A percentile compares a stretch with the other conserved stretches of the same genome.
Evolutionary conservation across 1,284 basidiomycete genomes (phyloP).

Genomic region (Fomes fomentarius): DNA sequence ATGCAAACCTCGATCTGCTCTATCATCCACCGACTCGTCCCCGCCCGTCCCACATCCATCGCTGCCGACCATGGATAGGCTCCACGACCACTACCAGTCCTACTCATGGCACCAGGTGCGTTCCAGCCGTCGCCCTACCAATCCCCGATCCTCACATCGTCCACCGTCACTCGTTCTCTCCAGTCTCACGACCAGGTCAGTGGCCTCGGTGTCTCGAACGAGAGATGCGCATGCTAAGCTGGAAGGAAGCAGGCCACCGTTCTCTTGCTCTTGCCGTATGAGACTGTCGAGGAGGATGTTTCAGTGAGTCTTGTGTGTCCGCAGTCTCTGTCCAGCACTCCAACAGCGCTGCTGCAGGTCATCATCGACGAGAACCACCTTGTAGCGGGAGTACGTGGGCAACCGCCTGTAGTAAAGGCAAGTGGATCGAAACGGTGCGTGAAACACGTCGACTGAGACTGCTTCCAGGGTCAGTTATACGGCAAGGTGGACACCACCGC

Average conservation of each 20-base stretch:
- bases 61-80: constrained; percentile 33
- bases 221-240: neutral
- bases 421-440: neutral
- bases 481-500: constrained; percentile 61
- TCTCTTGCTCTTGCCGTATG: constrained; percentile 70
- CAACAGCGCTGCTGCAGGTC: constrained; percentile 48
- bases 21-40: constrained; percentile 3
- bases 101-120: constrained; percentile 52
- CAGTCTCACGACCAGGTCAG: constrained; percentile 49
- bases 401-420: constrained; percentile 70
- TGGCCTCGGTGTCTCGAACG: neutral
- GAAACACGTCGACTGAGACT: constrained; percentile 31
- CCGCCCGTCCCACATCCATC: neutral
- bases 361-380: constrained; percentile 70
- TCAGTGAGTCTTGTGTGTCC: constrained; percentile 46
- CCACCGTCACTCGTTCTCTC: constrained; percentile 1
- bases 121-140: constrained; percentile 4
- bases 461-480: constrained; percentile 66
- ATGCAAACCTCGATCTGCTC: constrained; percentile 13
- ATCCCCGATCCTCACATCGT: neutral
- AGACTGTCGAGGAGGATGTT: constrained; percentile 70
- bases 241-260: constrained; percentile 65
- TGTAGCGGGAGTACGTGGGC: constrained; percentile 69
- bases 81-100: constrained; percentile 37
- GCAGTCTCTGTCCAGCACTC: constrained; percentile 1